phyloP scores from a whole-genome alignment of 2,329 filamentous ascomycete species.

The Apiospora marii region DNA sequence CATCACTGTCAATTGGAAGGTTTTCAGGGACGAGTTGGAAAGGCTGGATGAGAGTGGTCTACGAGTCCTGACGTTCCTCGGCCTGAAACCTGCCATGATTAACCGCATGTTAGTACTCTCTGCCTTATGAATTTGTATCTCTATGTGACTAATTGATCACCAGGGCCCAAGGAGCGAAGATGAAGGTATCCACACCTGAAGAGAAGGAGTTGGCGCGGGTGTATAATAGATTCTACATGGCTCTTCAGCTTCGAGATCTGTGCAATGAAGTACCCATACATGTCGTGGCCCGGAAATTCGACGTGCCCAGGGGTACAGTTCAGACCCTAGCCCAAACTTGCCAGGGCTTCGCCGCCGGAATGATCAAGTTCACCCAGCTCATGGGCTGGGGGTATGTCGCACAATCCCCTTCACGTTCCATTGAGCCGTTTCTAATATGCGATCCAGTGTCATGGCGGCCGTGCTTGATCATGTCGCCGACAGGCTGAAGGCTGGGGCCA shows the following conservation, averaged over 20 bases:
- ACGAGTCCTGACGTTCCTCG: slow-evolving; percentile 72
- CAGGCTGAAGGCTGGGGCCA: slow-evolving; percentile 75
- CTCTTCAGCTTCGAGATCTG: slow-evolving; percentile 79
- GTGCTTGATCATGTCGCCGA: slow-evolving; percentile 80
- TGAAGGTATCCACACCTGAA: slow-evolving; percentile 68
- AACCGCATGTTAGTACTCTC: slow-evolving; percentile 58
- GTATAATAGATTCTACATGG: slow-evolving; percentile 77
- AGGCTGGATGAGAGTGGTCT: slow-evolving; percentile 74
- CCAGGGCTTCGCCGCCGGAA: slow-evolving; percentile 79
- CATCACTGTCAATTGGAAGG: slow-evolving; percentile 72
- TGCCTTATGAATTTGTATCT: not conserved
- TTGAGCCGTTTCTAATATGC: slow-evolving; percentile 25
- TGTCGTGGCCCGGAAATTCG: slow-evolving; percentile 73
- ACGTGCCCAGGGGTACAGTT: slow-evolving; percentile 72
- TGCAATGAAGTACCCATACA: slow-evolving; percentile 80
- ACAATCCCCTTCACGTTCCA: slow-evolving; percentile 14
- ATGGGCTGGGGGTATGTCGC: slow-evolving; percentile 73
- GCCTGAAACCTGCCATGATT: slow-evolving; percentile 71
- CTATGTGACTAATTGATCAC: slow-evolving; percentile 49
- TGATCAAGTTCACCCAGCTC: slow-evolving; percentile 80
- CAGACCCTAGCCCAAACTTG: slow-evolving; percentile 79
- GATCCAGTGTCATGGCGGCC: slow-evolving; percentile 68
- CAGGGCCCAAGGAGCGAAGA: slow-evolving; percentile 71
- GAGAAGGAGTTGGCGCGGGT: slow-evolving; percentile 69
- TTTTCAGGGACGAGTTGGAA: slow-evolving; percentile 76